phyloP scores from a whole-genome alignment of 768 basidiomycete species.

The Tylopilus subfusipes region DNA sequence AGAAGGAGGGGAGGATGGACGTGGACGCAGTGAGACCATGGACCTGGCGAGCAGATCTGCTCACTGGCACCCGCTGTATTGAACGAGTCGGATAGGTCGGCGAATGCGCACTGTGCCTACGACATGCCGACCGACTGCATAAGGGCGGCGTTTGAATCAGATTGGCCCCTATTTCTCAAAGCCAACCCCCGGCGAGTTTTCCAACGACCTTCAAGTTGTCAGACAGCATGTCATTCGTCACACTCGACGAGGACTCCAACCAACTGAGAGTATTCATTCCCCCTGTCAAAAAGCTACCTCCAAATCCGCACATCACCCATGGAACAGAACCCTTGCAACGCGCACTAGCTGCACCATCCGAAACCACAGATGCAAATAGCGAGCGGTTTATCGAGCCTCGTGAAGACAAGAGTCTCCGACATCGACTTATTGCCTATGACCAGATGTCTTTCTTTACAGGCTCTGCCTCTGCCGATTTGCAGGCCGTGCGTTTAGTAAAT shows the following conservation, averaged over 20 bases:
- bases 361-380: neutral
- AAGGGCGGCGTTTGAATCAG: too few relatives aligned
- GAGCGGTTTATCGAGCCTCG: neutral
- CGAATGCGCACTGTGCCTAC: too few relatives aligned
- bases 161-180: too few relatives aligned
- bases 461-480: neutral
- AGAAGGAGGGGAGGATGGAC: too few relatives aligned
- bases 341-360: neutral
- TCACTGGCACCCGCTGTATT: too few relatives aligned
- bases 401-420: neutral
- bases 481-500: neutral
- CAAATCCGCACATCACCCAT: neutral
- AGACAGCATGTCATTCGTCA: neutral
- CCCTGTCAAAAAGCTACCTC: neutral
- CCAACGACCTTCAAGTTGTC: too few relatives aligned
- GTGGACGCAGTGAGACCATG: too few relatives aligned
- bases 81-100: too few relatives aligned
- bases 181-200: too few relatives aligned
- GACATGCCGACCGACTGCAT: too few relatives aligned
- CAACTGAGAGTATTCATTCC: neutral
- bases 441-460: neutral
- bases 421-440: neutral
- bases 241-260: neutral
- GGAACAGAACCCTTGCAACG: neutral
- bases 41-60: too few relatives aligned